Base-by-base conservation (phyloP, 805 yeast genomes). In the Ogataea degrootiae region DNA sequence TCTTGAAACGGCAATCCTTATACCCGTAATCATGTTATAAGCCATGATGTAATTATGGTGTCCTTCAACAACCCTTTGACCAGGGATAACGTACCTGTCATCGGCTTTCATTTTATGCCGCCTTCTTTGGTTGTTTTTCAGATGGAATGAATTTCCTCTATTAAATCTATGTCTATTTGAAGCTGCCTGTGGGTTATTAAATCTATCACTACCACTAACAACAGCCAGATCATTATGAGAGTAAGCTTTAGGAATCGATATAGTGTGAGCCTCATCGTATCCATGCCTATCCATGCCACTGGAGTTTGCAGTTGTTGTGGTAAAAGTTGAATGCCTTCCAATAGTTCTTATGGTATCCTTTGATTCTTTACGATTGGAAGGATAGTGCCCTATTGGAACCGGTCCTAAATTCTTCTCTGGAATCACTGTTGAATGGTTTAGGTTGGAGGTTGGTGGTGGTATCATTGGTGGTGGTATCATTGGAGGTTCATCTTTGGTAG, bases 11-110 rank as follows among this genome's bases (percentile, higher is more conserved):
- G 97, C 91, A 8, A 90, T 96, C 48, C 99, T 76, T 41, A 94
- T 94, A 2, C 99, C 99, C 0, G 98, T 91, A 48, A 95, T 76
- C 97, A 94, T 92, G 65, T 92, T 90, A 66, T 94, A 95, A 1
- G 97, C 99, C 74, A 92, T 82, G 26, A 90, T 87, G 59, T 85
- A 94, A 65, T 91, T 94, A 43, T 82, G 89, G 62, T 94, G 98
- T 39, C 97, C 97, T 66, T 94, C 98, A 1, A 57, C 60, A 8
- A 65, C 57, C 8, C 57, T 48, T 48, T 60, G 63, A 2, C 65
- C 67, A 1, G 66, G 65, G 34, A 65, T 64, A 22, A 62, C 60
- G 39, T 62, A 62, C 39, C 60, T 50, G 36, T 60, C 66, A 46
- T 60, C 61, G 8, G 63, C 48, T 39, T 53, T 61, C 46, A 51